Evolutionary conservation across 192 early-diverging fungal genomes (phyloP).

Genomic region (Coemansia sp.): DNA sequence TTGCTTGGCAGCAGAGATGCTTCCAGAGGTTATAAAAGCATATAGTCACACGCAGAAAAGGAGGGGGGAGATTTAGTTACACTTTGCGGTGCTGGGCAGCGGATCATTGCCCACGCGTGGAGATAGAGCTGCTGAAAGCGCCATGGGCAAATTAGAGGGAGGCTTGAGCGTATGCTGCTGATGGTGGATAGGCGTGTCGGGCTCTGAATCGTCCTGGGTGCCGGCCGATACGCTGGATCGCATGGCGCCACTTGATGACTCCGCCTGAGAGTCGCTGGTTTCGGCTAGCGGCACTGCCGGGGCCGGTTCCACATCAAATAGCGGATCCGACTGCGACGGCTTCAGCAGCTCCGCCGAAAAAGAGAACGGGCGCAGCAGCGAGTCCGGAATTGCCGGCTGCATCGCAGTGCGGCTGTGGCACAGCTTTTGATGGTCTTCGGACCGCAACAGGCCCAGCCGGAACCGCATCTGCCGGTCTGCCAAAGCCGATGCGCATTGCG

Average conservation of each 20-base stretch:
- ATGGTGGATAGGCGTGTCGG: neutral
- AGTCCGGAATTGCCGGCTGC: slow-evolving; percentile 14
- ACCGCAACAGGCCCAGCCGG: slow-evolving; percentile 29
- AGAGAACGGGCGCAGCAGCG: slow-evolving; percentile 36
- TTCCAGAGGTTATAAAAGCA: too few relatives aligned
- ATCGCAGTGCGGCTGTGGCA: neutral
- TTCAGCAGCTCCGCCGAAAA: slow-evolving; percentile 14
- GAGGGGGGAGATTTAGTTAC: slow-evolving; percentile 6
- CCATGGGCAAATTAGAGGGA: neutral
- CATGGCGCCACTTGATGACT: neutral
- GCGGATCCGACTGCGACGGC: neutral
- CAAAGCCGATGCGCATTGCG: neutral
- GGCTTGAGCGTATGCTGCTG: neutral
- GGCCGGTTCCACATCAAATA: neutral
- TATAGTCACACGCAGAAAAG: too few relatives aligned
- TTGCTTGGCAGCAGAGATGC: neutral
- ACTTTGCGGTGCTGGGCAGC: slow-evolving; percentile 26
- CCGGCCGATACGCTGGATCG: neutral
- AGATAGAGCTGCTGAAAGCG: slow-evolving; percentile 11
- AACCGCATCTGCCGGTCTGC: slow-evolving; percentile 18
- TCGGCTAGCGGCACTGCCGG: neutral
- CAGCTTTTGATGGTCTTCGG: slow-evolving; percentile 35
- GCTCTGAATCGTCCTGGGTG: neutral
- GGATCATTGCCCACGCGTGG: slow-evolving; percentile 19
- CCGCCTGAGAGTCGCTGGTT: neutral